These are phyloP conservation scores for Plantago coronopus DNA, from an alignment of 305 asterid genomes.

Conservation along the genomic window DNA sequence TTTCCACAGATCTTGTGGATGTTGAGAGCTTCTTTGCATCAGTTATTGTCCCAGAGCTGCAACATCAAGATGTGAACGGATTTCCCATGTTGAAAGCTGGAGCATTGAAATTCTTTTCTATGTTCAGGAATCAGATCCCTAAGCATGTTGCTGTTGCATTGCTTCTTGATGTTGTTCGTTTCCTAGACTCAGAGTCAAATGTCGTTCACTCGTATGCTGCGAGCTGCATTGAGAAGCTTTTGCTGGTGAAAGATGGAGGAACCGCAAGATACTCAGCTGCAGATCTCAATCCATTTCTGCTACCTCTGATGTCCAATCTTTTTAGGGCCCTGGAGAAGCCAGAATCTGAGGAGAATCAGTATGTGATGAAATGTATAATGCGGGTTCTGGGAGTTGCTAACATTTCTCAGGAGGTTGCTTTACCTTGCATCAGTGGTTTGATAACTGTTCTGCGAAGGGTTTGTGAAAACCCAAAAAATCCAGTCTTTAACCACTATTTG, in stretches of 20 bases:
- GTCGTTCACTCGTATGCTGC: constrained; percentile 98
- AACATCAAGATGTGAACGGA: constrained; percentile 64
- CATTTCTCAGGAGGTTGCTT: constrained; percentile 67
- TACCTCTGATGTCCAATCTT: constrained; percentile 68
- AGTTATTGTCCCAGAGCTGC: constrained; percentile 89
- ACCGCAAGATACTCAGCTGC: constrained; percentile 65
- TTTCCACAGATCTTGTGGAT: constrained; percentile 86
- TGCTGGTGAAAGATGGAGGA: constrained; percentile 80
- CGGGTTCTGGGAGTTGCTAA: constrained; percentile 87
- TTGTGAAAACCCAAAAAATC: constrained; percentile 84
- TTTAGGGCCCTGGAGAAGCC: constrained; percentile 75
- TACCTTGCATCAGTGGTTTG: constrained; percentile 74
- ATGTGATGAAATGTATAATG: constrained; percentile 94
- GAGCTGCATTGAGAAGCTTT: constrained; percentile 87
- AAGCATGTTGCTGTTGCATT: constrained; percentile 64
- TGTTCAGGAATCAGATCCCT: constrained; percentile 79
- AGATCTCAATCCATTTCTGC: constrained; percentile 72
- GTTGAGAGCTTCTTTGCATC: constrained; percentile 77
- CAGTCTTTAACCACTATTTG: constrained; percentile 74
- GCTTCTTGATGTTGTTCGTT: constrained; percentile 81
- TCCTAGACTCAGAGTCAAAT: constrained; percentile 64
- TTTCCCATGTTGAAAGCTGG: constrained; percentile 92
- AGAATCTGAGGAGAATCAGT: constrained; percentile 96
- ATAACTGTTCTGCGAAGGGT: constrained; percentile 60
- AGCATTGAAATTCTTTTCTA: constrained; percentile 82